Percentiles rank a stretch among this genome's conserved stretches.
Conservation (phyloP, 106 monocot species). For the Platanthera guangdongensis region DNA sequence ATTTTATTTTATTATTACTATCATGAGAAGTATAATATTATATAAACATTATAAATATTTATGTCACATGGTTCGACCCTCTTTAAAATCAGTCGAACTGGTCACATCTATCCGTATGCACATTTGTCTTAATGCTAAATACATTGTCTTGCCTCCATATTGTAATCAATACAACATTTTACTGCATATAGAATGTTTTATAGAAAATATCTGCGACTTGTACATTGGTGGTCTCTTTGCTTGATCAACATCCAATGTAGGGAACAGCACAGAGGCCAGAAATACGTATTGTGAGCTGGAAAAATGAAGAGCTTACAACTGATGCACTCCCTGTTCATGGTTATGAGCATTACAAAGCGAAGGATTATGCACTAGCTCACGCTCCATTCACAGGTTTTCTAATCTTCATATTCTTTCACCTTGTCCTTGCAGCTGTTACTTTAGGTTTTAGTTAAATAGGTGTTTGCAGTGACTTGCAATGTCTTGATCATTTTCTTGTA, state of each 20-base stretch:
- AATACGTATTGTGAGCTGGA: conserved; percentile 86
- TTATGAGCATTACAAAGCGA: conserved; percentile 93
- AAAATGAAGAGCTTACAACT: conserved; percentile 96
- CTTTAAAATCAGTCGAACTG: too few relatives aligned
- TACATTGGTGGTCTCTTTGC: neutral
- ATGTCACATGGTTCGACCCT: too few relatives aligned
- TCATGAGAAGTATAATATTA: too few relatives aligned
- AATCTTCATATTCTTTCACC: neutral
- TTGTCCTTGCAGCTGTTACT: neutral
- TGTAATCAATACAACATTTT: neutral
- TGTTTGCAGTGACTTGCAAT: neutral
- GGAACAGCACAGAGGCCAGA: conserved; percentile 92
- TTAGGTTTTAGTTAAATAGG: neutral
- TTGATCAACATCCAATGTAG: conserved; percentile 21
- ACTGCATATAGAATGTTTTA: neutral
- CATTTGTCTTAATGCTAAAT: neutral
- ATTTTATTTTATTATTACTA: too few relatives aligned
- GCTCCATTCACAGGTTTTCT: conserved; percentile 77
- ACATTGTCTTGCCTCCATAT: neutral
- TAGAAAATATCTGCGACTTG: neutral
- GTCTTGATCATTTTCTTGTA: conserved; percentile 21
- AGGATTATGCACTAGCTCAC: conserved; percentile 96
- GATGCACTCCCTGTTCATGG: conserved; percentile 96
- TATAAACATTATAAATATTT: too few relatives aligned
- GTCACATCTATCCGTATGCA: neutral